Evolutionary conservation across 352 stramenopile genomes (phyloP).

Genomic region (Pythium aquatile): DNA sequence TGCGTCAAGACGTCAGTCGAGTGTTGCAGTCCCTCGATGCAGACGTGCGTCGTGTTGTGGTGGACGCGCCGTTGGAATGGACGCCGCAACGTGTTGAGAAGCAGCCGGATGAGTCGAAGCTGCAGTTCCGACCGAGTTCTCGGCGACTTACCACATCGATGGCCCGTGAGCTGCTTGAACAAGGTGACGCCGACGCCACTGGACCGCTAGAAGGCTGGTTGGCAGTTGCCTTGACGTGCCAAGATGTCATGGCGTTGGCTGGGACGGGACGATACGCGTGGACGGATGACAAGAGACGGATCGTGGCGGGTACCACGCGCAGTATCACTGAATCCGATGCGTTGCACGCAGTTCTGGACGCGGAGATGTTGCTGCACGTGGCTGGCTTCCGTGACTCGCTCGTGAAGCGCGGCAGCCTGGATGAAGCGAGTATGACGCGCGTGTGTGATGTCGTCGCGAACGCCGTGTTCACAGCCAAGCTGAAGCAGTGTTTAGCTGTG

Average conservation of each 20-base stretch:
- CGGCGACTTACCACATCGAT: neutral
- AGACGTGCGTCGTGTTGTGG: neutral
- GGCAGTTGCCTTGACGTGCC: slow-evolving; percentile 2
- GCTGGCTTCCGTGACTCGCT: neutral
- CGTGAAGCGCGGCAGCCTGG: neutral
- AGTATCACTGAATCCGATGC: slow-evolving; percentile 8
- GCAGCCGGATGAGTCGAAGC: neutral
- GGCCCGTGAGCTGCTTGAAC: slow-evolving; percentile 3
- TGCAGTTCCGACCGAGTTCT: neutral
- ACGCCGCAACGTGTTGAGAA: neutral
- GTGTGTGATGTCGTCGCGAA: neutral
- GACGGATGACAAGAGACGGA: neutral
- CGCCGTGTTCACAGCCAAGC: neutral
- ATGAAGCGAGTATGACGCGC: neutral
- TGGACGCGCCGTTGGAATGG: slow-evolving; percentile 1
- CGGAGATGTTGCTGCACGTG: neutral
- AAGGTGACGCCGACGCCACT: neutral
- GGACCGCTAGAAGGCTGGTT: neutral
- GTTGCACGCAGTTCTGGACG: slow-evolving; percentile 1
- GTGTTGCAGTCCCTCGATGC: neutral
- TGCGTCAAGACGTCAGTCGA: neutral
- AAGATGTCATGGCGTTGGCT: slow-evolving; percentile 5
- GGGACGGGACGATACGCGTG: neutral
- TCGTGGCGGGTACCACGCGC: neutral
- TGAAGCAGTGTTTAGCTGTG: neutral